These are phyloP conservation scores for Evernia prunastri DNA, from an alignment of 495 filamentous ascomycete species.

Conservation along the genomic window DNA sequence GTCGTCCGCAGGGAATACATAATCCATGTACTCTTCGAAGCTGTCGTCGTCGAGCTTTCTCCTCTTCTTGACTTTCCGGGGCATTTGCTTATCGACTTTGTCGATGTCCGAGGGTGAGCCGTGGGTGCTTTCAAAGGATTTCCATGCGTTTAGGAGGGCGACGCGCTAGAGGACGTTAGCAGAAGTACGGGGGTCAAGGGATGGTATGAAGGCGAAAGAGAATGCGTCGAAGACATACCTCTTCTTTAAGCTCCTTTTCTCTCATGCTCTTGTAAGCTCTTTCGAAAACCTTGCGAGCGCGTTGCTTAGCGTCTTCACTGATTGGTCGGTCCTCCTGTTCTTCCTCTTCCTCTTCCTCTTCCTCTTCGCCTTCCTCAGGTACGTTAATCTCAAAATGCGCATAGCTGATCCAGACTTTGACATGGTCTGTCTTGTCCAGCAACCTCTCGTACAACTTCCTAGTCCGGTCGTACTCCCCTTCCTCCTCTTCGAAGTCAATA, in stretches of 20 bases:
- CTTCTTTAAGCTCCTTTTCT: slow-evolving; percentile 87
- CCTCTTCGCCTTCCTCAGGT: slow-evolving; percentile 59
- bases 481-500: slow-evolving; percentile 96
- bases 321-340: slow-evolving; percentile 62
- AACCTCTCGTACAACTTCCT: slow-evolving; percentile 85
- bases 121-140: slow-evolving; percentile 79
- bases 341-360: slow-evolving; percentile 50
- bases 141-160: slow-evolving; percentile 84
- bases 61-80: slow-evolving; percentile 85
- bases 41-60: slow-evolving; percentile 89
- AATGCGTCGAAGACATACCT: slow-evolving; percentile 43
- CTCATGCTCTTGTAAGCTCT: slow-evolving; percentile 85
- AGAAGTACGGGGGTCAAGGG: background rate
- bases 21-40: slow-evolving; percentile 97
- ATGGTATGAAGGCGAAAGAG: background rate
- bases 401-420: slow-evolving; percentile 98
- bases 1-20: slow-evolving; percentile 95
- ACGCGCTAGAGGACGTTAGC: slow-evolving; percentile 51
- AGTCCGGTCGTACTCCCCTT: slow-evolving; percentile 77
- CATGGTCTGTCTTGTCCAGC: slow-evolving; percentile 86
- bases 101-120: slow-evolving; percentile 72
- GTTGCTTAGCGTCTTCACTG: slow-evolving; percentile 72
- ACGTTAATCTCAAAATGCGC: slow-evolving; percentile 95
- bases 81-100: slow-evolving; percentile 87
- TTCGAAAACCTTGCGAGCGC: slow-evolving; percentile 78